Conservation (phyloP, 805 yeast species). For the Schwanniomyces polymorphus region DNA sequence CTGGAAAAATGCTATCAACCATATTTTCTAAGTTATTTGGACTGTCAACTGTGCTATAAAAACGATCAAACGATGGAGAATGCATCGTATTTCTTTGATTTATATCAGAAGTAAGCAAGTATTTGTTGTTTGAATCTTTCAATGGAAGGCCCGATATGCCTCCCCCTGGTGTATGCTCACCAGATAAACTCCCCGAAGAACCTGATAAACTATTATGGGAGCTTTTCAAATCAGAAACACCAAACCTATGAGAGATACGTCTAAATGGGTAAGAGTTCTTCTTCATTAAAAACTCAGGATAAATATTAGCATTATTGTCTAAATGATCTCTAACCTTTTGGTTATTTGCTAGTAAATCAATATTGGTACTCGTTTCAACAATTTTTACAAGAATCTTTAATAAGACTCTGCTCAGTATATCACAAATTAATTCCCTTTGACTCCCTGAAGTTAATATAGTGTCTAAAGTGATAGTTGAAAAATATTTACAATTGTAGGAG, state of each 20-base stretch:
- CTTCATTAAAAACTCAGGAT: slow-evolving; percentile 15
- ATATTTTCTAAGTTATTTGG: neutral
- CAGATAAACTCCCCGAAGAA: neutral
- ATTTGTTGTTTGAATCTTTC: neutral
- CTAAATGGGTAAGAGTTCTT: slow-evolving; percentile 5
- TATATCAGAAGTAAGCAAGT: neutral
- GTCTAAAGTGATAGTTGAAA: neutral
- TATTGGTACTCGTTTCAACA: slow-evolving; percentile 17
- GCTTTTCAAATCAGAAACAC: neutral
- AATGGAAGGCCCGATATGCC: neutral
- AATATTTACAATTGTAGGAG: slow-evolving; percentile 5
- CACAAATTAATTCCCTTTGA: slow-evolving; percentile 18
- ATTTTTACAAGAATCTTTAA: slow-evolving; percentile 20
- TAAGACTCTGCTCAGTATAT: slow-evolving; percentile 17
- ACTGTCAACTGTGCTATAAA: neutral
- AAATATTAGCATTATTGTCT: slow-evolving; percentile 10
- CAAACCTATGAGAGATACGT: neutral
- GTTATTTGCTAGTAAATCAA: slow-evolving; percentile 14
- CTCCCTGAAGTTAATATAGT: slow-evolving; percentile 5
- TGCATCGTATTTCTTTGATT: neutral
- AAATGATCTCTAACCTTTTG: slow-evolving; percentile 17
- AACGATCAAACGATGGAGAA: neutral
- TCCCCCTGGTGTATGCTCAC: neutral
- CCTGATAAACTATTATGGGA: neutral
- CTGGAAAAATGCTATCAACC: neutral